Base-by-base conservation (phyloP, 2,329 filamentous ascomycete genomes). In the Herpotrichia juniperi region DNA sequence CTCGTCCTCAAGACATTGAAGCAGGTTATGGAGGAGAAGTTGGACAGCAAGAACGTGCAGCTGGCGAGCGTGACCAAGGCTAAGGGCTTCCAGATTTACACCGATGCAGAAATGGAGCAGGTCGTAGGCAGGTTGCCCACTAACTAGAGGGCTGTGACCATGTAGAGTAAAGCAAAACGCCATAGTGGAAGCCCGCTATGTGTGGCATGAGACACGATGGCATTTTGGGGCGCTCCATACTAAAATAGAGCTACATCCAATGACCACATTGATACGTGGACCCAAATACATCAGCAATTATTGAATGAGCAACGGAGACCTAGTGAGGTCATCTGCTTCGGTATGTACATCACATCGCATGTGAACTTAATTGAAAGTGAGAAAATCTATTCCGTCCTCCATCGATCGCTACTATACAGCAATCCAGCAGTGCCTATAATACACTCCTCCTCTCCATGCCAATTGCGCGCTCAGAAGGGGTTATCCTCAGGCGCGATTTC, bases 21-120 rank as follows among this genome's bases (percentile, higher is more conserved):
- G 84, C 94, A 99, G 80, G 94, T 99, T 64, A 99, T 99, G 94
- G 94, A 99, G 80, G 94, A 99, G 86, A 99, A 99, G 82, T 83
- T 99, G 55, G 94, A 99, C 74, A 85, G 92, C 59, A 99, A 99
- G 86, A 99, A 99, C 73, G 94, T 99, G 61, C 94, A 99, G 81
- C 78, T 99, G 64, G 94, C 94, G 48, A 97, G 93, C 73, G 94
- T 99, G 51, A 99, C 94, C 58, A 96, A 93, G 83, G 93, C 97
- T 63, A 93, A 90, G 79, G 94, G 94, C 50, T 99, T 99, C 84
- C 89, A 91, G 80, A 97, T 99, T 86, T 99, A 99, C 82, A 89
- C 88, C 52, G 94, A 99, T 68, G 91, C 93, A 71, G 93, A 97
- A 81, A 99, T 99, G 94, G 90, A 90, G 54, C 83, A 86, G 40